Conservation (phyloP, 31 red algal genomes). For the Porphyra umbilicalis region DNA sequence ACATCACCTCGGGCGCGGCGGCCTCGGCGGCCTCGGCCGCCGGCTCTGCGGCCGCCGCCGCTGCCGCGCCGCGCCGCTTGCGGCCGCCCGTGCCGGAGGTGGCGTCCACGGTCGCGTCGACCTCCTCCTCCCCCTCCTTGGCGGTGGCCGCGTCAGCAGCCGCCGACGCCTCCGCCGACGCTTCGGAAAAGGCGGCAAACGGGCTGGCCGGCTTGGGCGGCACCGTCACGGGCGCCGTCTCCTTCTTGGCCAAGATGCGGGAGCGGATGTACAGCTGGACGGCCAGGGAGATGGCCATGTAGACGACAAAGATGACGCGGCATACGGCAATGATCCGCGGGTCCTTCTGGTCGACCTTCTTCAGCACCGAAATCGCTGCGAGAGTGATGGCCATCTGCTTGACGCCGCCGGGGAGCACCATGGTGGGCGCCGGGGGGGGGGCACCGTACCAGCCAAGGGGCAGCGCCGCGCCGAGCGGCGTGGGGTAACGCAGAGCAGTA, state of each 20-base stretch:
- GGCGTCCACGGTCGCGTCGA: not conserved
- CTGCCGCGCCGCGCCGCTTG: not conserved
- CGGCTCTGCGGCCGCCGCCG: not conserved
- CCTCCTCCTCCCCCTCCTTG: not conserved
- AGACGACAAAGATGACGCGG: not conserved
- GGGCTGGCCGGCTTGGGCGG: not conserved
- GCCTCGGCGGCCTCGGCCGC: not conserved
- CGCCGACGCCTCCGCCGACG: not conserved
- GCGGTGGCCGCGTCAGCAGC: not conserved
- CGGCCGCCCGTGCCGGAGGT: not conserved
- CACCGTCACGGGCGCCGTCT: not conserved
- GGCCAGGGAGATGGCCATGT: not conserved
- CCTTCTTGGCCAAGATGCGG: not conserved
- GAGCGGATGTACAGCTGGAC: not conserved
- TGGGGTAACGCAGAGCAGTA: too few relatives aligned
- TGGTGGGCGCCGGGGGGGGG: too few relatives aligned
- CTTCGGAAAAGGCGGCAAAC: not conserved
- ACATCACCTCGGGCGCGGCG: conserved; percentile 14
- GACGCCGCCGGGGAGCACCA: not conserved
- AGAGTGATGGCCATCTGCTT: not conserved
- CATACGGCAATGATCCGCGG: not conserved
- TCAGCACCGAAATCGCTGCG: not conserved
- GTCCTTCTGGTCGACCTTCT: not conserved
- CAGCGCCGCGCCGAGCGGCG: too few relatives aligned
- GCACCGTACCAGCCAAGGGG: too few relatives aligned